These are phyloP conservation scores for Gynostemma pentaphyllum DNA, from an alignment of 306 rosid species.

Conservation along the genomic window DNA sequence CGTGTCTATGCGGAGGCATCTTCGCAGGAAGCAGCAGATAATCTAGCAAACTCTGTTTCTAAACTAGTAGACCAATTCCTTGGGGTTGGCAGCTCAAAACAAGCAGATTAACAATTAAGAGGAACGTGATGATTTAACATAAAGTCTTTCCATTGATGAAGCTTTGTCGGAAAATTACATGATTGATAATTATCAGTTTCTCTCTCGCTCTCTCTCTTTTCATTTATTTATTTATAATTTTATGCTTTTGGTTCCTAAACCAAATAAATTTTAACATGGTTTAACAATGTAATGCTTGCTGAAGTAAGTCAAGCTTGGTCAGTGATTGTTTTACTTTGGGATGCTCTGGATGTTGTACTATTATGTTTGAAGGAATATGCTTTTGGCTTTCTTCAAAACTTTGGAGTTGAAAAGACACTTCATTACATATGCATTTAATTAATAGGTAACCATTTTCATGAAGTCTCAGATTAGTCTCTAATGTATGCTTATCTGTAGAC, in stretches of 20 bases:
- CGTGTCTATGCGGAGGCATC: slow-evolving; percentile 88
- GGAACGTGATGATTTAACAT: background rate
- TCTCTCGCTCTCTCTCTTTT: too few species aligned
- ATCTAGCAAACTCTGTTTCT: slow-evolving; percentile 55
- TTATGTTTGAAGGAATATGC: too few species aligned
- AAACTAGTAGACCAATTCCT: slow-evolving; percentile 53
- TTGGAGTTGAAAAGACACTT: background rate
- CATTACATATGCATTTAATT: too few species aligned
- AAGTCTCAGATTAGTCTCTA: too few species aligned
- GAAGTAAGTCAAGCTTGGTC: background rate
- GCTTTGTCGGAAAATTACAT: background rate
- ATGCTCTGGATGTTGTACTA: too few species aligned
- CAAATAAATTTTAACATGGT: background rate
- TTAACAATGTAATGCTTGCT: background rate
- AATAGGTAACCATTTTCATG: too few species aligned
- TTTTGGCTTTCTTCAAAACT: background rate
- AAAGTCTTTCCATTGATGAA: background rate
- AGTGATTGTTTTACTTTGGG: background rate
- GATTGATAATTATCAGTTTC: background rate
- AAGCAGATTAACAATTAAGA: background rate
- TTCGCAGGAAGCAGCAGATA: slow-evolving; percentile 46
- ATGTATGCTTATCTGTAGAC: too few species aligned
- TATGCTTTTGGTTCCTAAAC: background rate
- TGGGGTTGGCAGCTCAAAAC: slow-evolving; percentile 20
- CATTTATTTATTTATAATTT: background rate